Conservation (phyloP, 1,284 basidiomycete genomes). For the Phlebopus sp. region DNA sequence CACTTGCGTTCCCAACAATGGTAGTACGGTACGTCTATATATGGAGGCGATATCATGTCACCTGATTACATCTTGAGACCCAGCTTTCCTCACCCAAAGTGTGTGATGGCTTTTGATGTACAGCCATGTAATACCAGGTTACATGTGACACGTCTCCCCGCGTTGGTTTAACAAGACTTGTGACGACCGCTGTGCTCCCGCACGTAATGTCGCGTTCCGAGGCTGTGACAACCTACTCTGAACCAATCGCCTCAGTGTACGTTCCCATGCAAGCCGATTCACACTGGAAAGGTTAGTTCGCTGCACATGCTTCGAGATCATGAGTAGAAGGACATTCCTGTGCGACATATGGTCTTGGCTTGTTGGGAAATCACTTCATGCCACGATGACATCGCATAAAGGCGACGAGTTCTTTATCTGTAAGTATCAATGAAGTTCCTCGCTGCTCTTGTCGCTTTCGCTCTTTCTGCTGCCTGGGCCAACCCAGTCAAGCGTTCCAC, state of each 20-base stretch:
- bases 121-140: too few species aligned
- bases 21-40: too few species aligned
- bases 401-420: too few species aligned
- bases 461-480: constrained; percentile 15
- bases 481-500: constrained; percentile 32
- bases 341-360: constrained; percentile 1
- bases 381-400: too few species aligned
- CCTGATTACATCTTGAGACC: too few species aligned
- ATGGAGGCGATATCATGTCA: too few species aligned
- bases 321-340: not conserved
- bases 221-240: not conserved
- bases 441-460: constrained; percentile 12
- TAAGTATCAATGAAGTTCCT: constrained; percentile 20
- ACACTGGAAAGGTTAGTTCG: constrained; percentile 1
- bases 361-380: not conserved
- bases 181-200: not conserved
- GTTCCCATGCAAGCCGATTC: constrained; percentile 4
- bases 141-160: too few species aligned
- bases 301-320: constrained; percentile 16
- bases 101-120: too few species aligned
- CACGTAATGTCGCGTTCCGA: not conserved
- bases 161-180: not conserved
- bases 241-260: not conserved
- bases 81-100: too few species aligned
- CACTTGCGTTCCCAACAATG: too few species aligned